These are phyloP conservation scores for Lachancea dasiensis DNA, from an alignment of 805 yeast genomes.

Conservation along the genomic window DNA sequence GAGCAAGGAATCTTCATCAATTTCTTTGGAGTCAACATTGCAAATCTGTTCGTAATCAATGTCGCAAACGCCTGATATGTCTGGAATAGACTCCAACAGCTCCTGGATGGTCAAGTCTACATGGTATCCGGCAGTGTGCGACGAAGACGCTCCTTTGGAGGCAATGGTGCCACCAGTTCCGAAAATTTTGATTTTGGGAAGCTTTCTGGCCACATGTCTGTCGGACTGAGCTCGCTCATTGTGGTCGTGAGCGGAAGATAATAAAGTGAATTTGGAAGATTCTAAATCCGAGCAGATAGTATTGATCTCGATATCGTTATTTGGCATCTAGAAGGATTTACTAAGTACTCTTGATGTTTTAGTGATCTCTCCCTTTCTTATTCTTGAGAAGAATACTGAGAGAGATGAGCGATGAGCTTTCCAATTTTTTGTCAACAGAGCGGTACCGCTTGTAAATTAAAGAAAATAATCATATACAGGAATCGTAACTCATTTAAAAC, in stretches of 20 bases:
- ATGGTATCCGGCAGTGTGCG: constrained; percentile 49
- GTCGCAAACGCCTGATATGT: constrained; percentile 46
- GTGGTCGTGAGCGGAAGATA: constrained; percentile 10
- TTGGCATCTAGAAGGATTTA: constrained; percentile 24
- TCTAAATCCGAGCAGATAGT: constrained; percentile 32
- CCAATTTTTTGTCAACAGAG: background rate
- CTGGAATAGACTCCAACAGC: constrained; percentile 49
- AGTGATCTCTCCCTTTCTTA: background rate
- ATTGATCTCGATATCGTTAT: constrained; percentile 25
- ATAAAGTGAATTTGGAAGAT: constrained; percentile 27
- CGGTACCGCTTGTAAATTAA: background rate
- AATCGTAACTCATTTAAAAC: no score
- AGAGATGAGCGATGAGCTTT: background rate
- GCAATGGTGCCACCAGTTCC: constrained; percentile 61
- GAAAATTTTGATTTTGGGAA: constrained; percentile 41
- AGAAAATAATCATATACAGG: no score
- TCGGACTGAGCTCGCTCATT: background rate
- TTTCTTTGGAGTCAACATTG: constrained; percentile 56
- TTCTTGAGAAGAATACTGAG: background rate
- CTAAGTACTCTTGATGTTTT: no score
- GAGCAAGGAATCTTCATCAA: constrained; percentile 41
- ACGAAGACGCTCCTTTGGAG: constrained; percentile 42
- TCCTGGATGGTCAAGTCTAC: constrained; percentile 49
- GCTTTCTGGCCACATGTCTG: constrained; percentile 1
- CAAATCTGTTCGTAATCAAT: constrained; percentile 58